A percentile compares a stretch with the other conserved stretches of the same genome.
Conservation (phyloP, 306 rosid genomes). For the Prunus davidiana region DNA sequence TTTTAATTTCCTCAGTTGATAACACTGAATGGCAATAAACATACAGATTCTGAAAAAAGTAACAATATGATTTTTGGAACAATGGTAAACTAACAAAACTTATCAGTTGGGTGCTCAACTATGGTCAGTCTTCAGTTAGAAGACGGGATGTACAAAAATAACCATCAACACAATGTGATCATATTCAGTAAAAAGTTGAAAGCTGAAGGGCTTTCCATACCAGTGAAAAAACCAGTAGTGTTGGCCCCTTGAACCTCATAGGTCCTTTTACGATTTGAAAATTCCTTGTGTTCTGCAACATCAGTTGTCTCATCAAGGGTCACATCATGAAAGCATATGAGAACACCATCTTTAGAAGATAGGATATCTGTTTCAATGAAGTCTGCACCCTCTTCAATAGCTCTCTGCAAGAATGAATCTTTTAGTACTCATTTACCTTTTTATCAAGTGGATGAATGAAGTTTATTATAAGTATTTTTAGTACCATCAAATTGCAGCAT, state of each 20-base stretch:
- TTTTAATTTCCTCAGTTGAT: conserved; percentile 8
- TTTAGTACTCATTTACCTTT: conserved; percentile 16
- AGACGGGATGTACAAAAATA: background rate
- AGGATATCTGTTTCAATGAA: conserved; percentile 89
- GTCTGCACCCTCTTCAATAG: conserved; percentile 95
- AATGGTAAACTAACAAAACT: background rate
- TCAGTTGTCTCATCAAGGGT: conserved; percentile 75
- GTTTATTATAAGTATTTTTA: background rate
- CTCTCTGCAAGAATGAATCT: conserved; percentile 57
- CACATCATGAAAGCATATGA: conserved; percentile 80
- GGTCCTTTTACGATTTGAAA: conserved; percentile 73
- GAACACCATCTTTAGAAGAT: conserved; percentile 88
- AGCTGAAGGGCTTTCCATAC: conserved; percentile 37
- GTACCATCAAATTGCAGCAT: too few species aligned
- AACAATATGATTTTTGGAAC: background rate
- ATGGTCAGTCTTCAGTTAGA: background rate
- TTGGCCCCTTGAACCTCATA: conserved; percentile 72
- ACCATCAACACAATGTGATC: background rate
- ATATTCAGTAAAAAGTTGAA: background rate
- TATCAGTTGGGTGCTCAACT: background rate
- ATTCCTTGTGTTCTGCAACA: conserved; percentile 51
- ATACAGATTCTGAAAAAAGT: background rate
- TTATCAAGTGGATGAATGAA: background rate
- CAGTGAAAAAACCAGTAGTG: conserved; percentile 69
- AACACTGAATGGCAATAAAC: background rate